phyloP scores from a whole-genome alignment of 805 yeast genomes.

The Candida nemodendra region DNA sequence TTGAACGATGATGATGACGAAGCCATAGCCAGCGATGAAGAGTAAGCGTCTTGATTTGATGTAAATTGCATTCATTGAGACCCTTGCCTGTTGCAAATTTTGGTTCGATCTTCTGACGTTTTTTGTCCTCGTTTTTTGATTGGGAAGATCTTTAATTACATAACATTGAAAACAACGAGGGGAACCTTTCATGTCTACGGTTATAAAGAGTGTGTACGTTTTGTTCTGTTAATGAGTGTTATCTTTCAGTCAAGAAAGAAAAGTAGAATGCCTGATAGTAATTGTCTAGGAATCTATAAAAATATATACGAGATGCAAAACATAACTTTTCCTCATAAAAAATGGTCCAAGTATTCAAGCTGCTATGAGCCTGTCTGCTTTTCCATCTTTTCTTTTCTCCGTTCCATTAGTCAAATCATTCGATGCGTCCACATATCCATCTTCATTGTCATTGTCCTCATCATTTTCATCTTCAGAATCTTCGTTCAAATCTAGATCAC shows the following conservation, averaged over 20 bases:
- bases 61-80: too few species aligned
- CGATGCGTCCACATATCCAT: too few species aligned
- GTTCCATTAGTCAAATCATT: too few species aligned
- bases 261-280: too few species aligned
- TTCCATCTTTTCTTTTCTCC: too few species aligned
- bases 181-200: conserved; percentile 6
- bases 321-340: too few species aligned
- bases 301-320: too few species aligned
- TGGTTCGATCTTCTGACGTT: not conserved
- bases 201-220: conserved; percentile 6
- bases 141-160: not conserved
- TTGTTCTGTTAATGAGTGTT: conserved; percentile 12
- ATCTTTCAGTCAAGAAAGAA: not conserved
- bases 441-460: not conserved
- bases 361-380: not conserved
- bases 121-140: not conserved
- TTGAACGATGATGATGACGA: conserved; percentile 58
- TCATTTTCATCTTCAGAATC: conserved; percentile 11
- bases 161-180: not conserved
- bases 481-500: conserved; percentile 22
- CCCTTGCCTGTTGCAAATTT: too few species aligned
- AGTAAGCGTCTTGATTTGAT: too few species aligned
- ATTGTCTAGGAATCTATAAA: too few species aligned
- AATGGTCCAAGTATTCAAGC: conserved; percentile 1
- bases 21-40: conserved; percentile 25